Percentiles rank a stretch among this genome's conserved stretches.
These are phyloP conservation scores for Leptodontidium sp. DNA, from an alignment of 2,329 filamentous ascomycete species.

Conservation along the genomic window DNA sequence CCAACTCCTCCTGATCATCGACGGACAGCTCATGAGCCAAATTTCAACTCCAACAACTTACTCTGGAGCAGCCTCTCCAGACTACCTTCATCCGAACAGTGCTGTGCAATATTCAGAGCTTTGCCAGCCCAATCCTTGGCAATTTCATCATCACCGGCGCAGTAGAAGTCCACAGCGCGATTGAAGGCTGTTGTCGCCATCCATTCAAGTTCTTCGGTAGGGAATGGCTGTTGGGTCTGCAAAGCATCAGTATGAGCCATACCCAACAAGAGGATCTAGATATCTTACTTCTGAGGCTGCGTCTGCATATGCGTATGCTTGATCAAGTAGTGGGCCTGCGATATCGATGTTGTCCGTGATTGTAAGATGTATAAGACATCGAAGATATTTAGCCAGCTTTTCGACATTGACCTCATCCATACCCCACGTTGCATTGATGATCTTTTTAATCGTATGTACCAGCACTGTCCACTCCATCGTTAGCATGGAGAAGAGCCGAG, in stretches of 20 bases:
- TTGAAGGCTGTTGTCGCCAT: conserved; percentile 76
- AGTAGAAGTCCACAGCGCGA: conserved; percentile 72
- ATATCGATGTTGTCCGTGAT: conserved; percentile 60
- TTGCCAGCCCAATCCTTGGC: conserved; percentile 55
- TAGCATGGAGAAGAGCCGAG: background rate
- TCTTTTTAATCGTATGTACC: conserved; percentile 63
- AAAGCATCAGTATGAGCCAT: conserved; percentile 15
- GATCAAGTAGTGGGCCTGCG: conserved; percentile 68
- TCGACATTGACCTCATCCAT: conserved; percentile 62
- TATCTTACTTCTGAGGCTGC: conserved; percentile 57
- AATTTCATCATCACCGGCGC: conserved; percentile 59
- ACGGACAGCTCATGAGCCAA: conserved; percentile 23
- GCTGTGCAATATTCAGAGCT: conserved; percentile 46
- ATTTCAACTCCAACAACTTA: conserved; percentile 42
- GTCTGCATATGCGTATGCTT: conserved; percentile 63
- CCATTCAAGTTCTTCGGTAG: conserved; percentile 76
- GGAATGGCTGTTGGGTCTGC: conserved; percentile 61
- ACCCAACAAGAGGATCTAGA: background rate
- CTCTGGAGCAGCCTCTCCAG: conserved; percentile 42
- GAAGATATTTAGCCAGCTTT: conserved; percentile 78
- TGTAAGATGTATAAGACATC: conserved; percentile 77
- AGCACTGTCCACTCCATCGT: conserved; percentile 41
- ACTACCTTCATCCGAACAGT: conserved; percentile 42
- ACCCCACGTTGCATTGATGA: conserved; percentile 73
- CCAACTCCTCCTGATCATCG: background rate